A percentile compares a stretch with the other conserved stretches of the same genome.
Evolutionary conservation across 495 filamentous ascomycete species (phyloP).

Genomic region (Aspergillus affinis): DNA sequence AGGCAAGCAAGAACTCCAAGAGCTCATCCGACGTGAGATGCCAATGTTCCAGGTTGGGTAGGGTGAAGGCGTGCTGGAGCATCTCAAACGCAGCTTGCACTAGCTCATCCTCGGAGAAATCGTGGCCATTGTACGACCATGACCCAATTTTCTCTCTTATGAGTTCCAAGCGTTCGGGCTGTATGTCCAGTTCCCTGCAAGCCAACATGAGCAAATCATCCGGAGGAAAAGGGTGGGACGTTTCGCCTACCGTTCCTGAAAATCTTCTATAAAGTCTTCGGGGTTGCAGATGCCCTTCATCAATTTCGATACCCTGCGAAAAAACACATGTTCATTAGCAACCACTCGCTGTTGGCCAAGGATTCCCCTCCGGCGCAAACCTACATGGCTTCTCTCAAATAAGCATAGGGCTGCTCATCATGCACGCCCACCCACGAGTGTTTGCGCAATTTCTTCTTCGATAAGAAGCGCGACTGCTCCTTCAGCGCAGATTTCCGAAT

Average conservation of each 20-base stretch:
- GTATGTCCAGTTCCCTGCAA: constrained; percentile 45
- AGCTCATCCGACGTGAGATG: constrained; percentile 73
- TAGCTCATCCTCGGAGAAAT: constrained; percentile 85
- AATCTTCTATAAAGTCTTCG: constrained; percentile 54
- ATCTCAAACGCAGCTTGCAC: constrained; percentile 77
- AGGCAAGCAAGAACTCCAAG: constrained; percentile 76
- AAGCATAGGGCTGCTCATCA: constrained; percentile 83
- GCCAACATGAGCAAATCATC: constrained; percentile 2
- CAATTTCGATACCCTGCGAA: constrained; percentile 75
- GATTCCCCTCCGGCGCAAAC: constrained; percentile 11
- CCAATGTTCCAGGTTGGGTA: constrained; percentile 80
- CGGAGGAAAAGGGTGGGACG: neutral
- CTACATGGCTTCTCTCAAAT: constrained; percentile 77
- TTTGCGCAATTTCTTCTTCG: constrained; percentile 67
- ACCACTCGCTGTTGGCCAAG: neutral
- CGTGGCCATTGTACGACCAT: constrained; percentile 88
- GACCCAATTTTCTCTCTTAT: constrained; percentile 69
- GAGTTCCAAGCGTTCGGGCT: constrained; percentile 54
- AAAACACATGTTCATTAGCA: constrained; percentile 1
- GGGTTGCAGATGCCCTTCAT: constrained; percentile 90
- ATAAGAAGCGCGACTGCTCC: constrained; percentile 65
- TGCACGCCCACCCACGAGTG: constrained; percentile 91
- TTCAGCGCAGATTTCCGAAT: constrained; percentile 67
- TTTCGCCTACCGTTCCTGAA: constrained; percentile 40
- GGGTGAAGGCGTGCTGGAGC: constrained; percentile 81